Evolutionary conservation across 2,329 filamentous ascomycete species (phyloP).

Genomic region (Sporothrix sp.): DNA sequence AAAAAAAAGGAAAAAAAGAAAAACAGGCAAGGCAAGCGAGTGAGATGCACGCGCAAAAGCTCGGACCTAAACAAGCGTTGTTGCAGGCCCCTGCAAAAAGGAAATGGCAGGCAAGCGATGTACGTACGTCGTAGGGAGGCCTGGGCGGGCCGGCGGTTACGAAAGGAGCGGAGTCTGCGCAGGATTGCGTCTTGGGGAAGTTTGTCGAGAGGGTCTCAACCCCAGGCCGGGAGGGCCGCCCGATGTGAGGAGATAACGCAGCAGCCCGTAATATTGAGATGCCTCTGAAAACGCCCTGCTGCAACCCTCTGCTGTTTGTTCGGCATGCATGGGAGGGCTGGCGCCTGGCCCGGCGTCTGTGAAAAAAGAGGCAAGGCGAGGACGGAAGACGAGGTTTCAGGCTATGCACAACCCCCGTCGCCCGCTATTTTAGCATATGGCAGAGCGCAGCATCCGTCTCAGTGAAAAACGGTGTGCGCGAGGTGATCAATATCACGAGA

Average conservation of each 20-base stretch:
- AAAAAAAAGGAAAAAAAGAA: too few species aligned
- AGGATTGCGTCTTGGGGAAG: neutral
- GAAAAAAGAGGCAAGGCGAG: neutral
- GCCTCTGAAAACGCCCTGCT: neutral
- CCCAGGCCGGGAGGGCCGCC: neutral
- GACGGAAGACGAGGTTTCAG: too few species aligned
- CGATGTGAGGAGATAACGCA: conserved; percentile 2
- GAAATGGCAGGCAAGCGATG: too few species aligned
- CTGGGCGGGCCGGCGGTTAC: neutral
- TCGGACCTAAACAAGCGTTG: conserved; percentile 1
- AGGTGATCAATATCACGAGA: too few species aligned
- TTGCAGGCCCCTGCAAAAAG: neutral
- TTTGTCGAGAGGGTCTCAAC: neutral
- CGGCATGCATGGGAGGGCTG: neutral
- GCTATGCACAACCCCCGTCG: too few species aligned
- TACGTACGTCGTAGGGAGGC: too few species aligned
- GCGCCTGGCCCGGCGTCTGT: neutral
- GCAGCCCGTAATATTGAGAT: neutral
- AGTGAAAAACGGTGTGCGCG: too few species aligned
- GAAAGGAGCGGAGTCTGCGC: neutral
- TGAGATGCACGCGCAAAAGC: neutral
- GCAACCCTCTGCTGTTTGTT: neutral
- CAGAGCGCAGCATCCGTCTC: too few species aligned
- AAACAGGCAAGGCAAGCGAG: too few species aligned
- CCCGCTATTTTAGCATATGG: too few species aligned